phyloP scores from a whole-genome alignment of 805 yeast species.

The Trichomonascus vanleenenianus region DNA sequence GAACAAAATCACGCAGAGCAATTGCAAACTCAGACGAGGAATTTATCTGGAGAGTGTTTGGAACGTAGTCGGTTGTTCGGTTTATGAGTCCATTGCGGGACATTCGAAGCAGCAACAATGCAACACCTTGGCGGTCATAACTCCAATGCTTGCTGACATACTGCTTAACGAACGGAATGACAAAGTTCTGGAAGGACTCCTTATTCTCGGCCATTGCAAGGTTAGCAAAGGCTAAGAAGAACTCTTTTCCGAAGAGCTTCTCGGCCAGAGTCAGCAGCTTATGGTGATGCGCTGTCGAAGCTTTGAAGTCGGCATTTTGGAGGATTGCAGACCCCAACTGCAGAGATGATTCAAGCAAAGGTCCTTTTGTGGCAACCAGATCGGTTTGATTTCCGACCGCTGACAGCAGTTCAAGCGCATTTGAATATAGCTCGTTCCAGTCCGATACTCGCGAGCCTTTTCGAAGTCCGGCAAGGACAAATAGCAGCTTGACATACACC shows the following conservation, averaged over 20 bases:
- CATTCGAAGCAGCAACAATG: not conserved
- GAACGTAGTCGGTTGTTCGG: too few species aligned
- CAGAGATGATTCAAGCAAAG: not conserved
- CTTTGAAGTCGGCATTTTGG: constrained; percentile 16
- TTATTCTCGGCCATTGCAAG: constrained; percentile 6
- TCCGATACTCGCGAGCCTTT: constrained; percentile 31
- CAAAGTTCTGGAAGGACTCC: constrained; percentile 13
- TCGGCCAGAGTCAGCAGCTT: constrained; percentile 5
- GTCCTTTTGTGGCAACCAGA: not conserved
- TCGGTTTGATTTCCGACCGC: not conserved
- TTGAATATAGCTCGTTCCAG: constrained; percentile 23
- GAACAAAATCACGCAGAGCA: too few species aligned
- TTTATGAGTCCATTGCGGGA: too few species aligned
- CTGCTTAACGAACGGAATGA: constrained; percentile 6
- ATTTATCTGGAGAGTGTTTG: too few species aligned
- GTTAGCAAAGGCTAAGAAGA: constrained; percentile 19
- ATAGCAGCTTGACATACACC: constrained; percentile 13
- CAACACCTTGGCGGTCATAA: not conserved
- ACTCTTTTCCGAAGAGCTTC: not conserved
- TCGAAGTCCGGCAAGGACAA: constrained; percentile 27
- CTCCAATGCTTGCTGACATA: constrained; percentile 3
- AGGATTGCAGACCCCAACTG: constrained; percentile 10
- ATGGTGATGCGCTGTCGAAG: constrained; percentile 12
- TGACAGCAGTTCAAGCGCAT: not conserved
- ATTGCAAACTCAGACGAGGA: too few species aligned